Evolutionary conservation across 2,329 filamentous ascomycete species (phyloP), one percentile per base, ranked within the genome.

Genomic region (Talaromyces rugulosus): DNA sequence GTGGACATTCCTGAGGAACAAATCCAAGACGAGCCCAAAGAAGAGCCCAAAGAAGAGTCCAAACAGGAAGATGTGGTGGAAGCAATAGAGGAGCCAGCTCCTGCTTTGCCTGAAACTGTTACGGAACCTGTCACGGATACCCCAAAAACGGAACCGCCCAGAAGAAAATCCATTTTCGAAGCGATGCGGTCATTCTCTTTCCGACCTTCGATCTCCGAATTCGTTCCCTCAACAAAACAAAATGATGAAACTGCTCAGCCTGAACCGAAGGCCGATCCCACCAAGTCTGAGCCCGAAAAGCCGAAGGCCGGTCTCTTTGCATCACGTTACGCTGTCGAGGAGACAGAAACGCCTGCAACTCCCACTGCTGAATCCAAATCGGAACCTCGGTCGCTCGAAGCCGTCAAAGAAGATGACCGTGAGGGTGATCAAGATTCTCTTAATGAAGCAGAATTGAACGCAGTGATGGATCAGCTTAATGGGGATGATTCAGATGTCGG

Each of bases 401-500:
- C n/a, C 8, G 58, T 60, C 18, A 60, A 63, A 8, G 58, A 65
- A 53, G 55, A 31, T 27, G 30, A 33, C n/a, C 7, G 33, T 12
- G 50, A 51, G 33, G 50, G 28, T 50, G 67, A 67, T 55, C 70
- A 70, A 5, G 75, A 76, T 27, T 77, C 76, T 0, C 69, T 68
- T n/a, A 68, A 78, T 60, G 74, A 75, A 40, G 71, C 94, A 67
- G 92, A 97, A 71, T 93, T 97, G 69, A 93, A 97, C 78, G 91
- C 89, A 52, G 87, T 97, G 58, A 96, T 98, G 92, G 86, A 89
- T 66, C 89, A 95, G 63, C 84, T 97, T 68, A 89, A 92, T 68
- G 84, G 88, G 62, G 85, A 82, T 55, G 87, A 92, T 66, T 89
- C 89, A 1, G 87, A 89, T 58, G 85, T 89, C 73, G 90, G 90